Evolutionary conservation across 1,139 yeast genomes (phyloP).

Genomic region (Nakaseomyces kungkrabaensis): DNA sequence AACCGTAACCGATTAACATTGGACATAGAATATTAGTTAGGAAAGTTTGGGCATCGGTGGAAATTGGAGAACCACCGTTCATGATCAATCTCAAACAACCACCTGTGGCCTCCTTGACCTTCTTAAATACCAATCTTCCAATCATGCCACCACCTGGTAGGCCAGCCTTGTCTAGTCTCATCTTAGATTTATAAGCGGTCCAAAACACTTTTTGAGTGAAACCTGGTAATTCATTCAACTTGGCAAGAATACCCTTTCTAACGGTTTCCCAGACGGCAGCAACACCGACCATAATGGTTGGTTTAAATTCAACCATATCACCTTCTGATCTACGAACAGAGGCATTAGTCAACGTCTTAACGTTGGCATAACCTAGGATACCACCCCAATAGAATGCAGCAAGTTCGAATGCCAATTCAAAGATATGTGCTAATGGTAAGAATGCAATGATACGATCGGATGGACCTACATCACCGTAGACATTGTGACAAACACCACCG

Average conservation of each 20-base stretch:
- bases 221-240: constrained; percentile 58
- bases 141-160: constrained; percentile 63
- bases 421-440: constrained; percentile 92
- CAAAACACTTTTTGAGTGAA: constrained; percentile 76
- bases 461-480: constrained; percentile 42
- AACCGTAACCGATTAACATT: constrained; percentile 90
- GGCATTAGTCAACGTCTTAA: constrained; percentile 77
- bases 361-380: constrained; percentile 80
- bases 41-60: constrained; percentile 78
- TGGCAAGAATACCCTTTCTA: constrained; percentile 80
- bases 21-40: constrained; percentile 72
- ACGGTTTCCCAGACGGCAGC: constrained; percentile 98
- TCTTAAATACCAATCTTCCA: constrained; percentile 69
- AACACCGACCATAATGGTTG: constrained; percentile 95
- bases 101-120: constrained; percentile 91
- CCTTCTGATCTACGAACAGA: constrained; percentile 80
- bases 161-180: constrained; percentile 47
- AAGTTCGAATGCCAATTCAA: constrained; percentile 84
- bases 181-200: constrained; percentile 74
- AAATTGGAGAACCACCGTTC: constrained; percentile 93
- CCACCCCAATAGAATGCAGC: constrained; percentile 83
- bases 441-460: constrained; percentile 73
- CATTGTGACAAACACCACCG: constrained; percentile 67
- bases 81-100: constrained; percentile 65
- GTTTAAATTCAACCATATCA: constrained; percentile 79